A percentile compares a stretch with the other conserved stretches of the same genome.
These are phyloP conservation scores for Saccharomycopsis vini DNA, from an alignment of 805 yeast genomes.

Conservation along the genomic window DNA sequence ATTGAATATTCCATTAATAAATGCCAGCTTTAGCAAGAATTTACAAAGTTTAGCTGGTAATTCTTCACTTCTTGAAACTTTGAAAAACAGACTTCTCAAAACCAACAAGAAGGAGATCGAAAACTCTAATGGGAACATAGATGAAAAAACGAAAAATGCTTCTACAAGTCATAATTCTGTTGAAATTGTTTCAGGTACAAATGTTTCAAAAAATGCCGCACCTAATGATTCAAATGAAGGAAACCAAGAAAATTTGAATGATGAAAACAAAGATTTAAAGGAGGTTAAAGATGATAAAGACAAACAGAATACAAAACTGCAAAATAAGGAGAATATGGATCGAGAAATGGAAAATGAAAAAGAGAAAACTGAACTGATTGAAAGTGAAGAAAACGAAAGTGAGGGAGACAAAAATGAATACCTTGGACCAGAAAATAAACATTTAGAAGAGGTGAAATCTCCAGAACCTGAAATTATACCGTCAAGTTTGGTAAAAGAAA, in stretches of 20 bases:
- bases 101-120: too few species aligned
- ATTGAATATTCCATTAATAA: slow-evolving; percentile 17
- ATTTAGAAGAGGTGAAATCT: slow-evolving; percentile 2
- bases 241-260: too few species aligned
- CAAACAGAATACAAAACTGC: neutral
- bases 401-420: too few species aligned
- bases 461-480: too few species aligned
- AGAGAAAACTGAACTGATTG: slow-evolving; percentile 4
- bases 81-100: slow-evolving; percentile 4
- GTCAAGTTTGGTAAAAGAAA: too few species aligned
- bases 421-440: too few species aligned
- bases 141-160: neutral
- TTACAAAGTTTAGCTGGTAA: neutral
- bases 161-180: neutral
- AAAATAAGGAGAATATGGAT: slow-evolving; percentile 1
- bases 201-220: too few species aligned
- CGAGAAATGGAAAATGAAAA: neutral
- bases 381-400: neutral
- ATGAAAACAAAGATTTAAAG: too few species aligned
- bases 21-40: slow-evolving; percentile 9
- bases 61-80: neutral
- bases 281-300: too few species aligned
- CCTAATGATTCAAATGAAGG: too few species aligned
- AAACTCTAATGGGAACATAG: neutral
- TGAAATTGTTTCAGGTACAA: too few species aligned